Evolutionary conservation across 768 basidiomycete species (phyloP).

Genomic region (Tulasnella sp.): DNA sequence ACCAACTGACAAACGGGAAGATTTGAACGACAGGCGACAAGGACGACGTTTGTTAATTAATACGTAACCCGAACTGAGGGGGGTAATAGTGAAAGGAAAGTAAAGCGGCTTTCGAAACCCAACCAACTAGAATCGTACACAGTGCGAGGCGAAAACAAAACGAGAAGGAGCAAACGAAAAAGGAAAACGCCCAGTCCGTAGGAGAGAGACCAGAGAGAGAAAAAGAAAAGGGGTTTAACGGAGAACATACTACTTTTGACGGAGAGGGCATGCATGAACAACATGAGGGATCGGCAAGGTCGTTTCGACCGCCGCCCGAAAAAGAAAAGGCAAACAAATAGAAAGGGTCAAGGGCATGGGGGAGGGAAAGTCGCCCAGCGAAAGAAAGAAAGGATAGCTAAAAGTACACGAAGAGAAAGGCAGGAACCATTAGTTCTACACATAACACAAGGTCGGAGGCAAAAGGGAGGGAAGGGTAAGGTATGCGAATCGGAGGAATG

Average conservation of each 20-base stretch:
- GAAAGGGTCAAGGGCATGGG: conserved; percentile 20
- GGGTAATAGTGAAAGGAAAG: conserved; percentile 7
- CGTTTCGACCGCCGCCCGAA: not conserved
- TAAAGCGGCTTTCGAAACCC: not conserved
- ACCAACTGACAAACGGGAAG: not conserved
- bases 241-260: conserved; percentile 1
- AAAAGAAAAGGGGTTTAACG: not conserved
- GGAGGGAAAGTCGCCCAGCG: conserved; percentile 12
- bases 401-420: not conserved
- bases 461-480: conserved; percentile 2
- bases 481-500: not conserved
- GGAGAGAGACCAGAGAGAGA: not conserved
- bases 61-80: conserved; percentile 6
- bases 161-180: not conserved
- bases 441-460: not conserved
- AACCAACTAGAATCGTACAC: conserved; percentile 14
- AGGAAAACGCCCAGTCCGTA: not conserved
- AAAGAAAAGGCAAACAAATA: not conserved
- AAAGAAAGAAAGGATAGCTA: not conserved
- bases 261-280: conserved; percentile 6
- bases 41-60: conserved; percentile 2
- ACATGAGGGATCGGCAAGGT: conserved; percentile 9
- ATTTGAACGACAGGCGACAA: not conserved
- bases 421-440: conserved; percentile 17
- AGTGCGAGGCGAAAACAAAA: not conserved